phyloP scores from a whole-genome alignment of 352 stramenopile species.

The Plasmopara halstedii region DNA sequence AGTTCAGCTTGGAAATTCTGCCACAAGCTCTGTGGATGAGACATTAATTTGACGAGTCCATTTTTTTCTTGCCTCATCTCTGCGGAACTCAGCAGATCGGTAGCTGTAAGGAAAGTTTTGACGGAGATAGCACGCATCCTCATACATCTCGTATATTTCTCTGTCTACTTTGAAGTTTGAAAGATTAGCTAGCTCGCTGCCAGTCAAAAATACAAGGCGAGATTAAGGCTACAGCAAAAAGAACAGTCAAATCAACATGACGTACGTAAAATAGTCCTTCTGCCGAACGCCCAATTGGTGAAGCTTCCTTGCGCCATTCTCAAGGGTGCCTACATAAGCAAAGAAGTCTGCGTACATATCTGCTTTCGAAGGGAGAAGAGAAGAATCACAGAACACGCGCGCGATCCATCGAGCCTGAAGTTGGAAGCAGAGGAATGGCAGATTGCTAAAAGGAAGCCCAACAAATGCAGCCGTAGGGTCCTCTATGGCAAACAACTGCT shows the following conservation, averaged over 20 bases:
- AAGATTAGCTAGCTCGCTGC: constrained; percentile 30
- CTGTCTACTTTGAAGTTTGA: constrained; percentile 33
- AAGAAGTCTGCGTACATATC: constrained; percentile 66
- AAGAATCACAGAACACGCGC: constrained; percentile 37
- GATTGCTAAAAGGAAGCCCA: constrained; percentile 62
- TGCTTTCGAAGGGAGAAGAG: constrained; percentile 44
- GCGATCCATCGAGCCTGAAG: constrained; percentile 68
- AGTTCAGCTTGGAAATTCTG: constrained; percentile 18
- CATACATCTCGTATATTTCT: constrained; percentile 58
- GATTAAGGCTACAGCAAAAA: constrained; percentile 1
- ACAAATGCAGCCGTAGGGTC: constrained; percentile 66
- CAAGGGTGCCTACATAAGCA: constrained; percentile 29
- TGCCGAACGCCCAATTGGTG: constrained; percentile 53
- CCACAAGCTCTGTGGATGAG: constrained; percentile 18
- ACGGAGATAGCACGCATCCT: constrained; percentile 48
- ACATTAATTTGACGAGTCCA: constrained; percentile 32
- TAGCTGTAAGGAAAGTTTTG: constrained; percentile 57
- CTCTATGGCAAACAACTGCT: constrained; percentile 72
- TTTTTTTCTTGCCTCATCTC: constrained; percentile 31
- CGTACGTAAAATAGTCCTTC: constrained; percentile 46
- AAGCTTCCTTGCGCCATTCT: constrained; percentile 48
- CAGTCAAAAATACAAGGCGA: neutral
- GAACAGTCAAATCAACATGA: neutral
- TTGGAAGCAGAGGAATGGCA: constrained; percentile 78
- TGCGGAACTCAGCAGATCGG: constrained; percentile 43